Evolutionary conservation across 371 early-diverging fungal genomes (phyloP).

Genomic region (Amoeboaphelidium protococcarum): DNA sequence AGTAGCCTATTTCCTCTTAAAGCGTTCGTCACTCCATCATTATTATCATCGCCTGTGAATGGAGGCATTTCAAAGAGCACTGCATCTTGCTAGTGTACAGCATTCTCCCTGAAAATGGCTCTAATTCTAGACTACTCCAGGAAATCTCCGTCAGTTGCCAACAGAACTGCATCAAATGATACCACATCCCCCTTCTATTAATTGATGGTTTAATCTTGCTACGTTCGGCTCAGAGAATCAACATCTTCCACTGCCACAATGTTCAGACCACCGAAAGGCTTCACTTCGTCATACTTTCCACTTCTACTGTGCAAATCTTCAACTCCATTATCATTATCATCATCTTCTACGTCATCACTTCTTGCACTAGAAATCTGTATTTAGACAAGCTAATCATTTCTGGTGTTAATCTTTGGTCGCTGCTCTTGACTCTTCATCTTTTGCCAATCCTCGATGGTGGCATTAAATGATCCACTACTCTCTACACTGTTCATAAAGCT

Average conservation of each 20-base stretch:
- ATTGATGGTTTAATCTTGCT: neutral
- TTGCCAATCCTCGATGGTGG: neutral
- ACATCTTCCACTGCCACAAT: neutral
- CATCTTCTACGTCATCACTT: neutral
- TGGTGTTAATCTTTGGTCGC: neutral
- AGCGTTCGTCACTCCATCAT: neutral
- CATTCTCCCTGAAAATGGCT: constrained; percentile 16
- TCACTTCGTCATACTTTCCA: neutral
- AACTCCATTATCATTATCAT: neutral
- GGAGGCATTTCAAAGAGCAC: constrained; percentile 23
- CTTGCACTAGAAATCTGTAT: too few species aligned
- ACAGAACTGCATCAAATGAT: constrained; percentile 16
- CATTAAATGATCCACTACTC: neutral
- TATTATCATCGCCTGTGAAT: constrained; percentile 10
- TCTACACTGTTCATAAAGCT: neutral
- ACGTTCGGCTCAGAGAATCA: too few species aligned
- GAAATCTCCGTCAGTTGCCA: constrained; percentile 27
- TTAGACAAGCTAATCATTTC: too few species aligned
- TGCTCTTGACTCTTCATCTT: neutral
- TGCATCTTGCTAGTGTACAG: constrained; percentile 17
- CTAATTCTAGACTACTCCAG: constrained; percentile 18
- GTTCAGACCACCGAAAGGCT: neutral
- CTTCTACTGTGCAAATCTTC: neutral
- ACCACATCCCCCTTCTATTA: neutral
- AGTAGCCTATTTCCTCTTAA: neutral